A percentile compares a stretch with the other conserved stretches of the same genome.
phyloP scores from a whole-genome alignment of 1,139 yeast species.

The Blastobotrys indianensis region DNA sequence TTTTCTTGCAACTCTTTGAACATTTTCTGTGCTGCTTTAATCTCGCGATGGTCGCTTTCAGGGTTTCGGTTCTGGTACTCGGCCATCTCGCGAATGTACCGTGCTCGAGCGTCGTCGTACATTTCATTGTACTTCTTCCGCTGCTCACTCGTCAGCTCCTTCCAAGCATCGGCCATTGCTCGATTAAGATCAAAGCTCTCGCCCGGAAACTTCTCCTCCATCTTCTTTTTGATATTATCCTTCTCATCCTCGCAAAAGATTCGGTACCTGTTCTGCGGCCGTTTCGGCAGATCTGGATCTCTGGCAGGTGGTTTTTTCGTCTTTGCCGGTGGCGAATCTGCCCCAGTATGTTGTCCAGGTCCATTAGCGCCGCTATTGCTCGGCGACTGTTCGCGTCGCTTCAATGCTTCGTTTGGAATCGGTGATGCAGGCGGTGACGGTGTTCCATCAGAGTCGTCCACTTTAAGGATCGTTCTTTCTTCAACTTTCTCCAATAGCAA shows the following conservation, averaged over 20 bases:
- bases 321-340: conserved; percentile 7
- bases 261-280: conserved; percentile 86
- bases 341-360: conserved; percentile 2
- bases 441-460: conserved; percentile 28
- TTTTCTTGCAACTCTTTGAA: conserved; percentile 22
- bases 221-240: conserved; percentile 58
- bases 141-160: conserved; percentile 59
- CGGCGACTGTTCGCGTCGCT: conserved; percentile 10
- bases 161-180: conserved; percentile 85
- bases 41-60: conserved; percentile 24
- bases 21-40: conserved; percentile 24
- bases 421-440: conserved; percentile 32
- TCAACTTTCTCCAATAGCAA: conserved; percentile 77
- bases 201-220: conserved; percentile 44
- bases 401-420: conserved; percentile 15
- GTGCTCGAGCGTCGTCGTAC: conserved; percentile 72
- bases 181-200: conserved; percentile 60
- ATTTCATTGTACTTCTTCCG: conserved; percentile 70
- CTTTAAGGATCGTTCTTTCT: conserved; percentile 29
- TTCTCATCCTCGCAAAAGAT: conserved; percentile 83
- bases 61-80: conserved; percentile 43
- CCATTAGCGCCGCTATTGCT: conserved; percentile 4
- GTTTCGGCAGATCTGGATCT: conserved; percentile 80
- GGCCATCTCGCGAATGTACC: conserved; percentile 70
- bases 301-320: conserved; percentile 32